Conservation (phyloP, 176 grass and related monocot species). For the Oryza meridionalis region DNA sequence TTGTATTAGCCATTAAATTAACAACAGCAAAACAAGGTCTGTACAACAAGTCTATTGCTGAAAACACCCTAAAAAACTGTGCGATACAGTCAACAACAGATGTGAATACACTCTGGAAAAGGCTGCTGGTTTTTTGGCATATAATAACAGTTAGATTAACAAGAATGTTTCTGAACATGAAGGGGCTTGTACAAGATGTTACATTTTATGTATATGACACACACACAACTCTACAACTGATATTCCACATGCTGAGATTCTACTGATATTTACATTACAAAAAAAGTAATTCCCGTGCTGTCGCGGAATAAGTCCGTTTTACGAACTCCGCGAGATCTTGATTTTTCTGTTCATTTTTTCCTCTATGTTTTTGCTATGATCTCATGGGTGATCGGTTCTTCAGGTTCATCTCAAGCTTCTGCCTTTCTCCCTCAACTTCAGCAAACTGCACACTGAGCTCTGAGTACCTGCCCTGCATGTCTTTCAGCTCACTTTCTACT, state of each 20-base stretch:
- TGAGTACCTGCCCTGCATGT: constrained; percentile 90
- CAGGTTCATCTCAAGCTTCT: constrained; percentile 81
- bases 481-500: constrained; percentile 72
- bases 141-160: constrained; percentile 18
- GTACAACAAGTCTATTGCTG: neutral
- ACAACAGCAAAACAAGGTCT: neutral
- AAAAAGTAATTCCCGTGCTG: constrained; percentile 20
- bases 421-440: constrained; percentile 86
- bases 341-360: constrained; percentile 5
- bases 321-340: constrained; percentile 15
- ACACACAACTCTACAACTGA: constrained; percentile 40
- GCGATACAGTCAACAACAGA: neutral
- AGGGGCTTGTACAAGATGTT: constrained; percentile 41
- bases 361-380: constrained; percentile 46
- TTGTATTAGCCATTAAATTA: neutral
- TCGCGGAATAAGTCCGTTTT: neutral
- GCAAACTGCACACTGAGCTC: constrained; percentile 95
- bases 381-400: constrained; percentile 55
- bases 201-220: constrained; percentile 45
- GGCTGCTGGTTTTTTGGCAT: constrained; percentile 27
- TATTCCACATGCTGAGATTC: constrained; percentile 34
- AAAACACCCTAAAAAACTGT: neutral
- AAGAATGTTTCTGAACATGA: constrained; percentile 16
- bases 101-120: constrained; percentile 17
- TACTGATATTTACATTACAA: constrained; percentile 57